Evolutionary conservation across 805 yeast species (phyloP).

Genomic region (Candida patagonica): DNA sequence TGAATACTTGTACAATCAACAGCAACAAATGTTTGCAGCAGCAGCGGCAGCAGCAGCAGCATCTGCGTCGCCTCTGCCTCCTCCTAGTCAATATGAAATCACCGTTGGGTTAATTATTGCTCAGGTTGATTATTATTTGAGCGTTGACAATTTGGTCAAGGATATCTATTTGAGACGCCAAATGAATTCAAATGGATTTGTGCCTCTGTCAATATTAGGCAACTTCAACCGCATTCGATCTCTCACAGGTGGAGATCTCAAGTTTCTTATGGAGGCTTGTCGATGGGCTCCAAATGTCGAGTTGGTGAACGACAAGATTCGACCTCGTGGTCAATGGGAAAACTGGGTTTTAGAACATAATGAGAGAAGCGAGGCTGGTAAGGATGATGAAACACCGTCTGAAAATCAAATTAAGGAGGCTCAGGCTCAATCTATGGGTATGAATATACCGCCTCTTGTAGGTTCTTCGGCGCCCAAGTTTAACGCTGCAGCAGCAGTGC

Average conservation of each 20-base stretch:
- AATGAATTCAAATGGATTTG: constrained; percentile 70
- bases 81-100: constrained; percentile 17
- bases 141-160: constrained; percentile 75
- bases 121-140: constrained; percentile 88
- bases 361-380: constrained; percentile 40
- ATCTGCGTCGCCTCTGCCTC: constrained; percentile 2
- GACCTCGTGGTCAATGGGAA: constrained; percentile 48
- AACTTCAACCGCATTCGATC: constrained; percentile 68
- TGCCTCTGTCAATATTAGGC: constrained; percentile 53
- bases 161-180: constrained; percentile 75
- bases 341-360: constrained; percentile 60
- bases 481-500: constrained; percentile 29
- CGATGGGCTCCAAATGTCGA: constrained; percentile 46
- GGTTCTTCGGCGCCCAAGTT: constrained; percentile 14
- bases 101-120: constrained; percentile 28
- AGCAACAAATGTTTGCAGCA: constrained; percentile 8
- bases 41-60: constrained; percentile 8
- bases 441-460: constrained; percentile 1
- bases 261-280: constrained; percentile 46
- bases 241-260: constrained; percentile 47
- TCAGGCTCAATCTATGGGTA: neutral
- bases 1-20: constrained; percentile 4
- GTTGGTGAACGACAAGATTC: constrained; percentile 44
- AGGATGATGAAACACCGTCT: constrained; percentile 31
- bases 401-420: constrained; percentile 20